phyloP scores from a whole-genome alignment of 2,329 filamentous ascomycete species.

The Reticulascus tulasneorum region DNA sequence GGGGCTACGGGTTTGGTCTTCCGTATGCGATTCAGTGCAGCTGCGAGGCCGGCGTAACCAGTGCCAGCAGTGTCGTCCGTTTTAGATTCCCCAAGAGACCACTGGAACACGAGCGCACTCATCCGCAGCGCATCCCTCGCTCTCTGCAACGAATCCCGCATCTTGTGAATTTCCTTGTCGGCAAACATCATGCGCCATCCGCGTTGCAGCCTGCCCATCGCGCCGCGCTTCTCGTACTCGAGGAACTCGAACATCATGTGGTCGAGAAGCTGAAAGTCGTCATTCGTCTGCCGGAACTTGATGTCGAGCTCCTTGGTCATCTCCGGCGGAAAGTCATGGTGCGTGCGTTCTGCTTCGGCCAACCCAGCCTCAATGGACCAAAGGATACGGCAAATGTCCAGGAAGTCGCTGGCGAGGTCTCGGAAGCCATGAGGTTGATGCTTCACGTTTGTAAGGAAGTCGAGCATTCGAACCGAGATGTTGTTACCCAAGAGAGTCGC shows the following conservation, averaged over 20 bases:
- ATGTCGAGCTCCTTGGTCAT: constrained; percentile 61
- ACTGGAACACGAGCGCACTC: constrained; percentile 62
- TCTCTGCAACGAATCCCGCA: constrained; percentile 52
- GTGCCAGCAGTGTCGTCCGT: constrained; percentile 59
- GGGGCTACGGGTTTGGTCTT: constrained; percentile 21
- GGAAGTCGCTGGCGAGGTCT: constrained; percentile 59
- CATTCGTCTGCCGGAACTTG: constrained; percentile 57
- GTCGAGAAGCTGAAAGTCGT: constrained; percentile 60
- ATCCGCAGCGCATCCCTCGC: constrained; percentile 60
- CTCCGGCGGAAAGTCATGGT: constrained; percentile 53
- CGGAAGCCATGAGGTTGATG: constrained; percentile 52
- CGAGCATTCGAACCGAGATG: constrained; percentile 61
- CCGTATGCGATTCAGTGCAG: constrained; percentile 54
- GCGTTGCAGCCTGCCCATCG: constrained; percentile 56
- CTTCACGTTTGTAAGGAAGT: constrained; percentile 57
- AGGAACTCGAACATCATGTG: constrained; percentile 59
- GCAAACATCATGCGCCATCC: constrained; percentile 62
- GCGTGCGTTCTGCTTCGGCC: constrained; percentile 44
- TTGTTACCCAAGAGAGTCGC: constrained; percentile 58
- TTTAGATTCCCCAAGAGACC: constrained; percentile 56
- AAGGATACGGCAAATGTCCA: constrained; percentile 62
- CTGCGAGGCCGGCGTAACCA: constrained; percentile 63
- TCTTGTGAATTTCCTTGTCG: constrained; percentile 58
- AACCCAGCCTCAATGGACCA: constrained; percentile 67
- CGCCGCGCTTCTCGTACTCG: constrained; percentile 57